Evolutionary conservation across 441 rosid species (phyloP).

Genomic region (Eugenia klotzschiana): DNA sequence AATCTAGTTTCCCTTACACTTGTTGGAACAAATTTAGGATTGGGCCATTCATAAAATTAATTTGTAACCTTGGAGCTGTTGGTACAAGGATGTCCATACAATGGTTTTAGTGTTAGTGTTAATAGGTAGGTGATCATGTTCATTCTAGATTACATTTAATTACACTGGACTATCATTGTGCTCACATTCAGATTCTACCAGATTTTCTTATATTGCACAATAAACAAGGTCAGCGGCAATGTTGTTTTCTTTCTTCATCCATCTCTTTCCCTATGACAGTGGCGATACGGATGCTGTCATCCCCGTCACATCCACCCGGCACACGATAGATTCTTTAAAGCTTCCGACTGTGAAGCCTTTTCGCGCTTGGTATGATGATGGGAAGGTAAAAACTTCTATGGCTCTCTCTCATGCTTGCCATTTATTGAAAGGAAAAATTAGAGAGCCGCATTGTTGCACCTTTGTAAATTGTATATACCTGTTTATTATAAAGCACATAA

Average conservation of each 20-base stretch:
- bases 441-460: neutral
- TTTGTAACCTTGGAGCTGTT: neutral
- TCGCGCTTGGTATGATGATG: constrained; percentile 70
- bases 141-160: neutral
- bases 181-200: neutral
- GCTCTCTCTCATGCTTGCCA: neutral
- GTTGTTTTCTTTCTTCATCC: neutral
- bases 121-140: neutral
- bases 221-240: neutral
- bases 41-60: neutral
- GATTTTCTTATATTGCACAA: neutral
- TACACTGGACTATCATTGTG: neutral
- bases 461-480: neutral
- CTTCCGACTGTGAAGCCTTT: constrained; percentile 54
- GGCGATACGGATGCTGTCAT: constrained; percentile 83
- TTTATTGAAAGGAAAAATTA: neutral
- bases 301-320: constrained; percentile 83
- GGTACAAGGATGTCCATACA: neutral
- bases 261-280: constrained; percentile 15
- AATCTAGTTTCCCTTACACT: neutral
- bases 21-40: neutral
- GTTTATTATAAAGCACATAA: neutral
- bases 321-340: constrained; percentile 63
- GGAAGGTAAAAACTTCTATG: constrained; percentile 37
- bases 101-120: neutral